phyloP scores from a whole-genome alignment of 352 stramenopile genomes.

The Globisporangium ultimum region DNA sequence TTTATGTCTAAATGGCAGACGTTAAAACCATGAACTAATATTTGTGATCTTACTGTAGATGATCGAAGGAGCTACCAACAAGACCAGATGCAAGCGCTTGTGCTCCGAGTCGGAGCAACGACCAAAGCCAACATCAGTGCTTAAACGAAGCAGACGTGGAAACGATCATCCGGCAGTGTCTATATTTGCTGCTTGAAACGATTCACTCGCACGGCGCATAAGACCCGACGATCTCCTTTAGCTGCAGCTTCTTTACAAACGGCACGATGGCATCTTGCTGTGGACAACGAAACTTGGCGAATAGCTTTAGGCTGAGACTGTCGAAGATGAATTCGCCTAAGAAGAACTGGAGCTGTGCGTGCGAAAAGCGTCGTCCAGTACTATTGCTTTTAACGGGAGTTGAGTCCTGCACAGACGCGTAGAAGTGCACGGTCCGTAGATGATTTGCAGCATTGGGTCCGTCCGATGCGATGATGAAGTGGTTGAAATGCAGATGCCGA shows the following conservation, averaged over 20 bases:
- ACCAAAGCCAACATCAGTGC: too few relatives aligned
- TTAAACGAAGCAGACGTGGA: too few relatives aligned
- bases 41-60: too few relatives aligned
- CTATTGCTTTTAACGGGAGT: not conserved
- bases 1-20: too few relatives aligned
- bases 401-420: slow-evolving; percentile 23
- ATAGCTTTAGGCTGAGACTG: slow-evolving; percentile 61
- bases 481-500: slow-evolving; percentile 40
- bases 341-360: slow-evolving; percentile 29
- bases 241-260: slow-evolving; percentile 69
- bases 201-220: slow-evolving; percentile 60
- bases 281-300: slow-evolving; percentile 55
- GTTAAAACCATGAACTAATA: too few relatives aligned
- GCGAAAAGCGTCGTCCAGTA: not conserved
- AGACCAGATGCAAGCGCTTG: too few relatives aligned
- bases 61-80: too few relatives aligned
- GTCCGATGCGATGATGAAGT: slow-evolving; percentile 54
- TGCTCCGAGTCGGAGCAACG: too few relatives aligned
- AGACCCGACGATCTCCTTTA: slow-evolving; percentile 69
- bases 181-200: too few relatives aligned
- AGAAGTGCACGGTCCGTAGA: slow-evolving; percentile 54
- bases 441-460: slow-evolving; percentile 29
- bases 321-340: slow-evolving; percentile 71
- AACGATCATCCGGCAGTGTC: too few relatives aligned
- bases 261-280: slow-evolving; percentile 51